Percentiles rank a stretch among this genome's conserved stretches.
Evolutionary conservation across 2,329 filamentous ascomycete genomes (phyloP).

Genomic region (Simplicillium sp.): DNA sequence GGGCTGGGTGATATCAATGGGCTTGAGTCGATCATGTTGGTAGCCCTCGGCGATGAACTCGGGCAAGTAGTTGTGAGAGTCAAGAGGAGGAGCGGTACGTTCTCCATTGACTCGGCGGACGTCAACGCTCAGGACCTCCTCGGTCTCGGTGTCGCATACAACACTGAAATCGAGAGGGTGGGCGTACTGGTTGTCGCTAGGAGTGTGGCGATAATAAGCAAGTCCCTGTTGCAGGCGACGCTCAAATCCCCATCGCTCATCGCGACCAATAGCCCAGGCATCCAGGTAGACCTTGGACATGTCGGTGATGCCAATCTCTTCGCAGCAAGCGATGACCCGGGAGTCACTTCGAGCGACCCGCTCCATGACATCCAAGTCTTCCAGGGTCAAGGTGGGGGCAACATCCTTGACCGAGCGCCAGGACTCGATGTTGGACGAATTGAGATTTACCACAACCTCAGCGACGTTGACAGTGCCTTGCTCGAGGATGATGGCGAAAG

Average conservation of each 20-base stretch:
- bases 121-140: conserved; percentile 36
- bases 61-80: conserved; percentile 28
- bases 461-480: conserved; percentile 26
- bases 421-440: conserved; percentile 27
- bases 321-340: conserved; percentile 69
- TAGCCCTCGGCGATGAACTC: conserved; percentile 24
- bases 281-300: conserved; percentile 82
- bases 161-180: conserved; percentile 44
- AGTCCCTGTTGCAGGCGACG: conserved; percentile 70
- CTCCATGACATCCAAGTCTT: conserved; percentile 70
- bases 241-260: conserved; percentile 64
- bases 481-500: conserved; percentile 38
- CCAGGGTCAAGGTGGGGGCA: conserved; percentile 57
- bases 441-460: conserved; percentile 43
- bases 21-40: conserved; percentile 22
- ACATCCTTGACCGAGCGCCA: conserved; percentile 37
- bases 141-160: conserved; percentile 33
- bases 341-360: conserved; percentile 56
- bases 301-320: conserved; percentile 64
- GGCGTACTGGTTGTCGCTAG: conserved; percentile 57
- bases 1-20: conserved; percentile 29
- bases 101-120: conserved; percentile 32
- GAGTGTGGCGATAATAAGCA: conserved; percentile 69
- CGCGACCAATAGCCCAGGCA: conserved; percentile 77
- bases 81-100: conserved; percentile 30